Conservation (phyloP, 2,329 filamentous ascomycete species). For the Clonostachys rhizophaga region DNA sequence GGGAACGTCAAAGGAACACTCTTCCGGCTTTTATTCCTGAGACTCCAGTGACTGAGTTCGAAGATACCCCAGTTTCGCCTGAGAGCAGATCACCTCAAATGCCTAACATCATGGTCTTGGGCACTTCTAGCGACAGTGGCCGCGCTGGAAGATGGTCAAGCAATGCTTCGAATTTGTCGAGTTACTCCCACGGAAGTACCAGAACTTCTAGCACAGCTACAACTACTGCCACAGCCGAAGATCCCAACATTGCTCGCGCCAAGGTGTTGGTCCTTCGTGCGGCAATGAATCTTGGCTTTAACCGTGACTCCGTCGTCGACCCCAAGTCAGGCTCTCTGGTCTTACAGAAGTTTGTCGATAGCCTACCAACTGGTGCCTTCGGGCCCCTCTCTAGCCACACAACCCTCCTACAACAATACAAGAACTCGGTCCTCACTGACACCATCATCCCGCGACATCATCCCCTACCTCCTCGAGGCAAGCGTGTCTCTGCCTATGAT, state of each 20-base stretch:
- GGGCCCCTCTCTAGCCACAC: constrained; percentile 67
- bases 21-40: constrained; percentile 58
- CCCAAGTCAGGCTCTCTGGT: constrained; percentile 42
- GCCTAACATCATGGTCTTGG: constrained; percentile 85
- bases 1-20: constrained; percentile 15
- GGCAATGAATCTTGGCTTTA: constrained; percentile 79
- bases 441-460: constrained; percentile 42
- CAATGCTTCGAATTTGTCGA: constrained; percentile 71
- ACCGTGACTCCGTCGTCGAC: constrained; percentile 47
- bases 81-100: constrained; percentile 71
- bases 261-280: constrained; percentile 80
- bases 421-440: constrained; percentile 72
- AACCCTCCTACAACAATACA: constrained; percentile 72
- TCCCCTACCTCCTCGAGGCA: constrained; percentile 45
- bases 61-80: constrained; percentile 80
- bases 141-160: constrained; percentile 75
- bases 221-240: constrained; percentile 63
- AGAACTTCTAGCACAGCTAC: constrained; percentile 69
- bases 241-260: constrained; percentile 71
- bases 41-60: constrained; percentile 92
- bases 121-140: constrained; percentile 56
- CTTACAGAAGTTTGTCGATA: constrained; percentile 72
- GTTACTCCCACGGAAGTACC: constrained; percentile 68
- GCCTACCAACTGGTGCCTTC: constrained; percentile 72
- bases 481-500: constrained; percentile 63